Base-by-base conservation (phyloP, 2,329 filamentous ascomycete genomes). In the Beauveria pseudobassiana region DNA sequence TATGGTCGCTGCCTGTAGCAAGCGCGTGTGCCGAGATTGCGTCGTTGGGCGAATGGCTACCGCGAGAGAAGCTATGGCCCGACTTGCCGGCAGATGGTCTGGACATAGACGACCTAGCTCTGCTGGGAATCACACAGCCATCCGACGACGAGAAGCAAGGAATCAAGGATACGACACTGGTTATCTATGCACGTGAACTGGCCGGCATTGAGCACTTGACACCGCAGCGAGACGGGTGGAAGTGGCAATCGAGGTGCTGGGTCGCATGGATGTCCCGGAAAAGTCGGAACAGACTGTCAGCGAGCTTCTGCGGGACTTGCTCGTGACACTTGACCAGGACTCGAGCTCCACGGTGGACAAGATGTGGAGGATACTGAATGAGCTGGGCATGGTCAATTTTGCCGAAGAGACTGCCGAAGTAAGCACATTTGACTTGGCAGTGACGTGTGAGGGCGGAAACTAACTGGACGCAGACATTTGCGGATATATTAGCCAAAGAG, bases 321-420 rank as follows among this genome's bases (percentile, higher is more conserved):
- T 98, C n/a, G 73, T 74, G 30, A 79, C 75, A 16, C 71, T 86
- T 43, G 80, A 87, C 45, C 80, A 93, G 22, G 82, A 87, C 54
- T 90, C 89, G 16, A 80, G 87, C 56, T 77, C 77, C 16, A 88
- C 87, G 9, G 88, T 96, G 28, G 90, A 97, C 70, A 91, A 89
- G 75, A 84, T 96, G 65, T 91, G 93, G 77, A 79, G 81, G 63
- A 80, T 96, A 48, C 87, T 96, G 66, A 87, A 87, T 59, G 86
- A 89, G 63, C 82, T 96, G 62, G 90, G 88, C 65, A 87, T 97
- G 78, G 82, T 85, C 57, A 84, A 86, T 46, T 91, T 93, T 74
- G 92, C 91, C 43, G 86, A 91, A 69, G 87, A 86, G 67, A 89
- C 91, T 51, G 91, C 91, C 64, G 89, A 96, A 81, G 91, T 96